Percentiles rank a stretch among this genome's conserved stretches.
These are phyloP conservation scores for Eimeria sp. DNA, from an alignment of 169 alveolate species.

Conservation along the genomic window DNA sequence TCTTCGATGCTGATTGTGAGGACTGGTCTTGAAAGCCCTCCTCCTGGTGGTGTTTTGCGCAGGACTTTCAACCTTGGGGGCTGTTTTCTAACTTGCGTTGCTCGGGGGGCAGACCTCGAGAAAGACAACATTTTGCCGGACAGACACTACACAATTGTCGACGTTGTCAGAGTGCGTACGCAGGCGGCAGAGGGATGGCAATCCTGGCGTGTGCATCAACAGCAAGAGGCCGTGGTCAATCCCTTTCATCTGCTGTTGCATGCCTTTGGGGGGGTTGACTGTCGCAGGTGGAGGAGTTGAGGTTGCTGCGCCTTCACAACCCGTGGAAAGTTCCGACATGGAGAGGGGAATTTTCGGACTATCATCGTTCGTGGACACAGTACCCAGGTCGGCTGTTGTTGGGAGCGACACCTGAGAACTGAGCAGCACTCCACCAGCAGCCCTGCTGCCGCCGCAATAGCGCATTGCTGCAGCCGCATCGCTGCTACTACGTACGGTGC, in stretches of 20 bases:
- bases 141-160: slow-evolving; percentile 58
- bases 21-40: too few relatives aligned
- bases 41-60: background rate
- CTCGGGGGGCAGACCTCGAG: slow-evolving; percentile 21
- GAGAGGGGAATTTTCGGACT: slow-evolving; percentile 74
- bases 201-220: background rate
- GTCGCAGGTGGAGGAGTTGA: slow-evolving; percentile 31
- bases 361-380: slow-evolving; percentile 70
- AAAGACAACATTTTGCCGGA: slow-evolving; percentile 49
- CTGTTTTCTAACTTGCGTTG: slow-evolving; percentile 27
- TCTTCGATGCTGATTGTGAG: too few relatives aligned
- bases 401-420: background rate
- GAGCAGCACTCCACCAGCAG: background rate
- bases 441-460: background rate
- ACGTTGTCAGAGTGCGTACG: slow-evolving; percentile 50
- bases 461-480: background rate
- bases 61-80: slow-evolving; percentile 40
- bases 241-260: background rate
- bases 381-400: slow-evolving; percentile 46
- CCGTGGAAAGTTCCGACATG: slow-evolving; percentile 76
- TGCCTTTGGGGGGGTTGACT: background rate
- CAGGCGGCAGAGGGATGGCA: background rate
- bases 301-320: slow-evolving; percentile 70
- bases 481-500: background rate
- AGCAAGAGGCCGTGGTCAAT: background rate